Conservation (phyloP, 352 stramenopile genomes). For the Pythium insidiosum region DNA sequence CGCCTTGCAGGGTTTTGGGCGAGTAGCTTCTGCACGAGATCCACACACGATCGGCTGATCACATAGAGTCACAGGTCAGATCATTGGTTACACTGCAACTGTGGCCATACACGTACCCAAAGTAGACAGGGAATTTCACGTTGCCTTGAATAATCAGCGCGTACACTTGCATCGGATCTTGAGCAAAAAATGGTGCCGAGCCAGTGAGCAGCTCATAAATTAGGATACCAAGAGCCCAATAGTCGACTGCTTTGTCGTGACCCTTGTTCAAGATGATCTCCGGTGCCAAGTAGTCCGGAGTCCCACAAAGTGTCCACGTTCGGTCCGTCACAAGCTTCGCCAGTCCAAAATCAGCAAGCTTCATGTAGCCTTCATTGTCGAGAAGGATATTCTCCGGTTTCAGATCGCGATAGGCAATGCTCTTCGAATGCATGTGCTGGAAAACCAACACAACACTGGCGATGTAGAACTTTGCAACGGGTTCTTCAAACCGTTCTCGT, state of each 20-base stretch:
- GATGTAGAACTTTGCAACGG: conserved; percentile 81
- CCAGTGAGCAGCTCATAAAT: conserved; percentile 88
- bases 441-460: conserved; percentile 87
- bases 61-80: background rate
- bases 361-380: conserved; percentile 81
- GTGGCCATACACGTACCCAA: conserved; percentile 36
- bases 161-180: conserved; percentile 90
- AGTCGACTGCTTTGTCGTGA: conserved; percentile 88
- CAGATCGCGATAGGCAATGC: conserved; percentile 88
- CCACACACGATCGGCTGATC: conserved; percentile 47
- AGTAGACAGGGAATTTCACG: conserved; percentile 77
- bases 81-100: background rate
- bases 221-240: conserved; percentile 86
- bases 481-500: conserved; percentile 63
- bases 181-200: conserved; percentile 82
- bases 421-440: conserved; percentile 85
- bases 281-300: conserved; percentile 88
- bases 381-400: conserved; percentile 89
- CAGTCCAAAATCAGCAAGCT: conserved; percentile 89
- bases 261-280: conserved; percentile 91
- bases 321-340: conserved; percentile 83
- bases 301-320: conserved; percentile 90
- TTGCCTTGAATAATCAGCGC: conserved; percentile 85
- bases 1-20: conserved; percentile 62
- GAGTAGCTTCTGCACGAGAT: conserved; percentile 87